A percentile compares a stretch with the other conserved stretches of the same genome.
These are phyloP conservation scores for Prototheca stagnorum DNA, from an alignment of 163 green algal species.

Conservation along the genomic window DNA sequence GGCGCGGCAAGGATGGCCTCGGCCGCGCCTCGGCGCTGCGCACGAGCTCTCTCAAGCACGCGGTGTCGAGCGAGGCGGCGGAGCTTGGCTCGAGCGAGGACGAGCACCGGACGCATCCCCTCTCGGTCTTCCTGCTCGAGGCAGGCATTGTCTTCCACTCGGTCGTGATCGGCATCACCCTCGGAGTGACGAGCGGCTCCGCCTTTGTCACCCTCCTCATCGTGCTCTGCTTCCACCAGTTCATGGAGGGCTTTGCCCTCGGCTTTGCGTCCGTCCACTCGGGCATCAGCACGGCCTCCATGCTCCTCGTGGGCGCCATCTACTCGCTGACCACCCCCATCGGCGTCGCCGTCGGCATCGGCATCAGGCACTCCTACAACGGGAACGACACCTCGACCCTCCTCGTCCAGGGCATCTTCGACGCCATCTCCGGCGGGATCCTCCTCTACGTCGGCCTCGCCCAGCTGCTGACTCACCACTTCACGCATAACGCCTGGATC, in stretches of 20 bases:
- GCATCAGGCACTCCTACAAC: slow-evolving; percentile 10
- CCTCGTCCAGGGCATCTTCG: slow-evolving; percentile 13
- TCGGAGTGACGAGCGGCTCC: slow-evolving; percentile 14
- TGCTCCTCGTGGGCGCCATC: slow-evolving; percentile 1
- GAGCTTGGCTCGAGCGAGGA: no score
- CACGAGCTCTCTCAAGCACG: no score
- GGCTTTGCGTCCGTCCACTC: slow-evolving; percentile 9
- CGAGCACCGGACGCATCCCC: neutral
- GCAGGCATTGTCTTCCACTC: slow-evolving; percentile 26
- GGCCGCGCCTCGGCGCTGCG: neutral
- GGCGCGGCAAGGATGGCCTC: neutral
- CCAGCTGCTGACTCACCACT: slow-evolving; percentile 12
- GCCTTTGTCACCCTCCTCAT: slow-evolving; percentile 16
- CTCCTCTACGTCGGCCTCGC: slow-evolving; percentile 21
- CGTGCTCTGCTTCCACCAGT: slow-evolving; percentile 24
- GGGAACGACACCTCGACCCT: slow-evolving; percentile 1
- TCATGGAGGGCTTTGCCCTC: slow-evolving; percentile 30
- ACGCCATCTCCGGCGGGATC: slow-evolving; percentile 12
- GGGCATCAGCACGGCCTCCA: neutral
- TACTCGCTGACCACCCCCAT: slow-evolving; percentile 18
- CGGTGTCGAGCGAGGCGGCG: neutral
- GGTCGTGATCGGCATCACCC: slow-evolving; percentile 25
- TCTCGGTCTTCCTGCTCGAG: slow-evolving; percentile 14
- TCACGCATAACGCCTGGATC: slow-evolving; percentile 14
- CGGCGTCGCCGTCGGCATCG: slow-evolving; percentile 21